phyloP scores from a whole-genome alignment of 2,329 filamentous ascomycete genomes.

The Rhynchosporium agropyri region DNA sequence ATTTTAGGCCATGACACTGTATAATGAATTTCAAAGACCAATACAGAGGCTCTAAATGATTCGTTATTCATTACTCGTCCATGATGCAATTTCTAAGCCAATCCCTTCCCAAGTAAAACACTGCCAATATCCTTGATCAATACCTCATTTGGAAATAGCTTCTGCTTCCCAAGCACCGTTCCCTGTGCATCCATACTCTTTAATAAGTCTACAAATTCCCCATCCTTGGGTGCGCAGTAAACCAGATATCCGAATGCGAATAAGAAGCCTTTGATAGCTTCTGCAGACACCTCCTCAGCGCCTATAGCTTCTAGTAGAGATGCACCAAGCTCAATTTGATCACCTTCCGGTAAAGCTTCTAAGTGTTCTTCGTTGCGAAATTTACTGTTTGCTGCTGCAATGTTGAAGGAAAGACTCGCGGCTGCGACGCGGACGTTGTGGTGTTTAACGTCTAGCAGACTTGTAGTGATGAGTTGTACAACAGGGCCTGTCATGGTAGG shows the following conservation, averaged over 20 bases:
- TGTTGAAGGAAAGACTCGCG: slow-evolving; percentile 80
- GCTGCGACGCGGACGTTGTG: slow-evolving; percentile 78
- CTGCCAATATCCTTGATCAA: slow-evolving; percentile 56
- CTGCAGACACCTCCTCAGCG: slow-evolving; percentile 61
- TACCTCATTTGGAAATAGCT: slow-evolving; percentile 57
- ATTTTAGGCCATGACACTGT: neutral
- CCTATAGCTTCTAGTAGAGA: slow-evolving; percentile 74
- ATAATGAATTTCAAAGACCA: neutral
- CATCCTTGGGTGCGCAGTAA: slow-evolving; percentile 69
- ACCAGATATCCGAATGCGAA: slow-evolving; percentile 75
- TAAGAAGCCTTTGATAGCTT: slow-evolving; percentile 77
- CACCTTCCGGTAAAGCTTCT: slow-evolving; percentile 65
- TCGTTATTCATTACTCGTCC: slow-evolving; percentile 10
- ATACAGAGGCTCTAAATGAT: neutral
- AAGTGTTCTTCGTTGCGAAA: slow-evolving; percentile 59
- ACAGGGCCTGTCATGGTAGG: slow-evolving; percentile 58
- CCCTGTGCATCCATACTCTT: slow-evolving; percentile 74
- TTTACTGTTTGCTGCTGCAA: slow-evolving; percentile 71
- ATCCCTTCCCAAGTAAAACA: slow-evolving; percentile 46
- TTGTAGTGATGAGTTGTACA: slow-evolving; percentile 71
- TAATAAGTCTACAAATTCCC: slow-evolving; percentile 80
- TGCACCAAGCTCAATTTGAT: slow-evolving; percentile 81
- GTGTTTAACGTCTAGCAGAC: slow-evolving; percentile 76
- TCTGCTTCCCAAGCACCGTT: slow-evolving; percentile 61
- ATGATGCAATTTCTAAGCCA: slow-evolving; percentile 28